phyloP scores from a whole-genome alignment of 2,329 filamentous ascomycete genomes.

The Davidsoniella virescens region DNA sequence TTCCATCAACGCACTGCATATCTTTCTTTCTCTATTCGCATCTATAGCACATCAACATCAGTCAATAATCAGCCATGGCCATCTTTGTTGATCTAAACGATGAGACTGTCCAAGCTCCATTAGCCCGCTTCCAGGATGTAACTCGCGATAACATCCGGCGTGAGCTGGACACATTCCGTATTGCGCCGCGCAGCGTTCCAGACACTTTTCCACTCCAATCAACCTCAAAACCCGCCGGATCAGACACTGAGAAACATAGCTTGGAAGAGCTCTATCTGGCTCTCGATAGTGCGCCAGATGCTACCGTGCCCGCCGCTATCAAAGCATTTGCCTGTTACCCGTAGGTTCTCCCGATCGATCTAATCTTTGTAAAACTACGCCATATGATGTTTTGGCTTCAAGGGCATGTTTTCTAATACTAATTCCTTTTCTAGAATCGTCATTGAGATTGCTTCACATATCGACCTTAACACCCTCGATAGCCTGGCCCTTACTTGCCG shows the following conservation, averaged over 20 bases:
- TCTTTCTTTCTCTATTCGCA: no score
- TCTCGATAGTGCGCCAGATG: conserved; percentile 9
- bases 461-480: conserved; percentile 80
- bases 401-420: conserved; percentile 2
- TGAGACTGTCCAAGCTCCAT: conserved; percentile 14
- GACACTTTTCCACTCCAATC: not conserved
- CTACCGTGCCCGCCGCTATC: conserved; percentile 7
- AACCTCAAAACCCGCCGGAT: not conserved
- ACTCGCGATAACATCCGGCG: conserved; percentile 9
- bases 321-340: conserved; percentile 23
- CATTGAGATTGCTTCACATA: conserved; percentile 53
- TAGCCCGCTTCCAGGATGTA: conserved; percentile 4
- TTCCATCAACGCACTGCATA: no score
- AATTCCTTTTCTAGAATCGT: conserved; percentile 44
- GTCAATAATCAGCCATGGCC: conserved; percentile 11
- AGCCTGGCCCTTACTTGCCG: conserved; percentile 69
- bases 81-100: conserved; percentile 17
- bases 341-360: conserved; percentile 15
- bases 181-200: not conserved
- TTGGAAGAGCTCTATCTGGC: conserved; percentile 8
- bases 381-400: not conserved
- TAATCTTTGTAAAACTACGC: not conserved
- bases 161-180: conserved; percentile 3
- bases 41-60: no score
- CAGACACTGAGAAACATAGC: conserved; percentile 10